These are phyloP conservation scores for Elsinoe necatrix DNA, from an alignment of 2,329 filamentous ascomycete genomes.

Conservation along the genomic window DNA sequence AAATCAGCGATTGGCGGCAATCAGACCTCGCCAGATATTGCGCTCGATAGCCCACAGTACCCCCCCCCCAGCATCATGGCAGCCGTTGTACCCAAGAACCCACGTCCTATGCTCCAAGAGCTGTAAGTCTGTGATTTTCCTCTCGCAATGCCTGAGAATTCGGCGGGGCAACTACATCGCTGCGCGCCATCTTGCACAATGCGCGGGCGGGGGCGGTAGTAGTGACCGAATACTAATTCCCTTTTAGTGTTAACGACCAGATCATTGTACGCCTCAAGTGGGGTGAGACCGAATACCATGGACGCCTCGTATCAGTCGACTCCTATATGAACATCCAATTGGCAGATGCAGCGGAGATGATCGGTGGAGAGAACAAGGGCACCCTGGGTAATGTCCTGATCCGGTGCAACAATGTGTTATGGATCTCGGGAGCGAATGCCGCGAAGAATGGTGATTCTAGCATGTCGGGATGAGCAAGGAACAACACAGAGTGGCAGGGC, in stretches of 20 bases:
- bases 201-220: no score
- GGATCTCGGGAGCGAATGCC: conserved; percentile 53
- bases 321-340: conserved; percentile 99
- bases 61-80: neutral
- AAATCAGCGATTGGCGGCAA: no score
- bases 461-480: conserved; percentile 14
- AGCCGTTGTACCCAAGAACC: conserved; percentile 82
- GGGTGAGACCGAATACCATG: conserved; percentile 96
- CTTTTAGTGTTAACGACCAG: conserved; percentile 69
- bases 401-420: conserved; percentile 94
- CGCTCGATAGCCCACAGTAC: neutral
- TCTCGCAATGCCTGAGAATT: no score
- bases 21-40: neutral
- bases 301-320: conserved; percentile 83
- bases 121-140: conserved; percentile 52
- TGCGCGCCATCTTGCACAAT: no score
- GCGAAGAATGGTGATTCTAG: conserved; percentile 15
- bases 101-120: conserved; percentile 89
- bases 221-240: neutral
- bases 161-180: no score
- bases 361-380: conserved; percentile 77
- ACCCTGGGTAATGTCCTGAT: conserved; percentile 86
- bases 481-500: neutral
- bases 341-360: conserved; percentile 81
- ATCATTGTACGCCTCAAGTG: conserved; percentile 93